Evolutionary conservation across 208 protist species (phyloP), one percentile per base, ranked within the genome.

Genomic region (Acanthamoeba royreba): DNA sequence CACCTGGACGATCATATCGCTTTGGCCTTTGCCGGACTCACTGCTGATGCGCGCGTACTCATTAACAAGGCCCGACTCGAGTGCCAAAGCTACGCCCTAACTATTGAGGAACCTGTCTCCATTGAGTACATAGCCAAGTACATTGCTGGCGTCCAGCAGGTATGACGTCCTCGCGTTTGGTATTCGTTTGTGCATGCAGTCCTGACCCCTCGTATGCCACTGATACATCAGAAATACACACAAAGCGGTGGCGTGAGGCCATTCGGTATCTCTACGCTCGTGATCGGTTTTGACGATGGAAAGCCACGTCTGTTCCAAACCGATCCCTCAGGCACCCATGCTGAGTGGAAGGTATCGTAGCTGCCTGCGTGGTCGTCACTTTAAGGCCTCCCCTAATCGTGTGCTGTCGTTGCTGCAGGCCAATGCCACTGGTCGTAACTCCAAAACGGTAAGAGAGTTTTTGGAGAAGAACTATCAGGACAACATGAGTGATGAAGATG

Each of bases 261-360:
- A 35, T 99, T 99, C 95, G 99, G 99, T 90, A 99, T 99, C 63
- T 99, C 99, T 35, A 99, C 98, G 17, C 97, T 99, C n/a, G 98
- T 99, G 93, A 98, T 98, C 79, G 99, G 99, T 77, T 99, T 99
- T 95, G 99, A 99, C 97, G 98, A 99, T 94, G 99, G 99, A 52
- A 96, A 96, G 72, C 98, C 99, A 77, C 97, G 98, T 17, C 95
- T 99, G 25, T 99, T 97, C 92, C 96, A 98, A 93, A 99, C 98
- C 7, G 98, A 99, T 45, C 98, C 99, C 28, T 97, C 97, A 15
- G 98, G 98, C 45, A 98, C 94, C 11, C 98, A 96, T 89, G 95
- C 98, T 11, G 98, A 95, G 43, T 99, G 98, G 98, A 97, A 98
- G 77, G 98, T 94, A 97, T 97, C 97, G n/a, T n/a, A n/a, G n/a